Base-by-base conservation (phyloP, 495 filamentous ascomycete genomes). In the Xylaria scruposa region DNA sequence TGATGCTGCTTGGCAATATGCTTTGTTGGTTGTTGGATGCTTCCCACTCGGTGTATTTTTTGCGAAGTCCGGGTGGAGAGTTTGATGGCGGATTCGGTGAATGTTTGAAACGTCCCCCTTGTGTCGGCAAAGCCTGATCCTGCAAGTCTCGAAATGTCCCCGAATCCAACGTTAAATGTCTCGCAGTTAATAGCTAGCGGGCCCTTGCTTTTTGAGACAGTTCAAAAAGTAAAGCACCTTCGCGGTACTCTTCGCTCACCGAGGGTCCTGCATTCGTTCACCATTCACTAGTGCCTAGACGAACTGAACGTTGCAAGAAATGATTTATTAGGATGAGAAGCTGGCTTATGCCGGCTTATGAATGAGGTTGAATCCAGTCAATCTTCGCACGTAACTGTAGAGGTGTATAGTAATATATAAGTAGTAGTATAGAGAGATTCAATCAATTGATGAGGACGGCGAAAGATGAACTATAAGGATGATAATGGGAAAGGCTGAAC, bases 221-320 rank as follows among this genome's bases (percentile, higher is more conserved):
- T 19, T 67, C 63, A 53, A 31, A 26, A 24, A 7, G 7, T 9
- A 49, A 44, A 46, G 46, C 21, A 33, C 10, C 63, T 4, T 29
- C 26, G 13, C 51, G 26, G 44, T 31, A 15, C 19, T 53, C 63
- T 51, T 66, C 63, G 63, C 63, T 66, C 46, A 38, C 63, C 46
- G 63, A 66, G 46, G 19, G 38, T 9, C 29, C 63, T 36, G 19
- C 49, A 56, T 56, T 12, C 49, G 24, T 44, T 56, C 65, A 44
- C 65, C 21, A 56, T 67, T 31, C 49, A 54, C 15, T 47, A 31
- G 19, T 46, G 44, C 6, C 2, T 29, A n/a, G 62, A 24, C 9
- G 29, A 66, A 40, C 3, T 26, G 46, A 38, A 36, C 12, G 49
- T 31, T 17, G 47, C 40, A 46, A 38, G n/a, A 5, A 10, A 61